Percentiles rank a stretch among this genome's conserved stretches.
phyloP scores from a whole-genome alignment of 352 stramenopile genomes.

The Pythium myriotylum region DNA sequence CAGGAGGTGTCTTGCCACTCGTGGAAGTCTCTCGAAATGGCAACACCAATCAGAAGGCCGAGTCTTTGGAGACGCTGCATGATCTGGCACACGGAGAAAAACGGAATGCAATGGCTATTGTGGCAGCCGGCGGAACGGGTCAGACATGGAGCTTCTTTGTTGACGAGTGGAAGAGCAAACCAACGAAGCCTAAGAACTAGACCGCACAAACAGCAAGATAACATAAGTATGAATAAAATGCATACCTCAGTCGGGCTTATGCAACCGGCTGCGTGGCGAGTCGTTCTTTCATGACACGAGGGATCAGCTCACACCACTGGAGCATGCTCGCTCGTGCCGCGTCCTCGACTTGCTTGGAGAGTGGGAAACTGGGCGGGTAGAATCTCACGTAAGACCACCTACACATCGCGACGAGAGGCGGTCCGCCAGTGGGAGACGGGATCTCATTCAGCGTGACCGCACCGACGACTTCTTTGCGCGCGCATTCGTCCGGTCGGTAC shows the following conservation, averaged over 20 bases:
- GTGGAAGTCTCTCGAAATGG: no score
- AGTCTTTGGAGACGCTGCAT: no score
- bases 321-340: not conserved
- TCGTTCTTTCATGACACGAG: constrained; percentile 5
- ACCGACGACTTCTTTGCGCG: constrained; percentile 3
- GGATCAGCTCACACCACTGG: constrained; percentile 11
- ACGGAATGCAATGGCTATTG: no score
- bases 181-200: no score
- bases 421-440: not conserved
- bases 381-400: constrained; percentile 3
- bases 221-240: not conserved
- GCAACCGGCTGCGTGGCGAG: not conserved
- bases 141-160: no score
- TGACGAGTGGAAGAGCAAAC: no score
- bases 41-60: no score
- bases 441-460: constrained; percentile 4
- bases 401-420: not conserved
- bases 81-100: no score
- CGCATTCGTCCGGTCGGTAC: constrained; percentile 7
- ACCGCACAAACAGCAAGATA: no score
- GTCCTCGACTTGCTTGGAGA: not conserved
- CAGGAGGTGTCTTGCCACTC: no score
- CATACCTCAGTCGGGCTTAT: not conserved
- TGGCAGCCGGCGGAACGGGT: no score
- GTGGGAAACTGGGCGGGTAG: not conserved